Conservation (phyloP, 805 yeast species). For the Starmerella geochares region DNA sequence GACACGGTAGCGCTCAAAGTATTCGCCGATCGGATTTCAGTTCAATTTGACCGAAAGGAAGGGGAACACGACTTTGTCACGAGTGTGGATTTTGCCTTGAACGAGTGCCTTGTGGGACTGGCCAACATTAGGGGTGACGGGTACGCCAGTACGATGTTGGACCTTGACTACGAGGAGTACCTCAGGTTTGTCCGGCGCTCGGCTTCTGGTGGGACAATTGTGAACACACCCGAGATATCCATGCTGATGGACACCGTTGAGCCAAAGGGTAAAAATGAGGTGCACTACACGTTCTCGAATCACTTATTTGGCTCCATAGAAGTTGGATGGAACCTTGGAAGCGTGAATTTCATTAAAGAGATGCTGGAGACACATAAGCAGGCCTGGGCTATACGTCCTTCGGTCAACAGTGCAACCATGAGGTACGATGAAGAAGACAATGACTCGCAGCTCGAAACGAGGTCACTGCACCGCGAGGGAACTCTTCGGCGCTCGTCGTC, state of each 20-base stretch:
- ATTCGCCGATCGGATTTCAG: slow-evolving; percentile 26
- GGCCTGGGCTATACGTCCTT: slow-evolving; percentile 22
- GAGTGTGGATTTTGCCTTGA: slow-evolving; percentile 49
- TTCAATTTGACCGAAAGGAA: slow-evolving; percentile 26
- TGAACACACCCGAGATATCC: slow-evolving; percentile 64
- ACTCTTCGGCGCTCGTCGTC: neutral
- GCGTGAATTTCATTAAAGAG: slow-evolving; percentile 78
- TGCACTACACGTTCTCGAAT: slow-evolving; percentile 61
- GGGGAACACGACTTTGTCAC: slow-evolving; percentile 32
- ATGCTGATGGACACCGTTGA: slow-evolving; percentile 72
- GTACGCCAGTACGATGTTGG: slow-evolving; percentile 41
- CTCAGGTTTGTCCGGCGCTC: slow-evolving; percentile 41
- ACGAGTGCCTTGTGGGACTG: slow-evolving; percentile 56
- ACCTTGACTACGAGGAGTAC: slow-evolving; percentile 46
- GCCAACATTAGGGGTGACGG: slow-evolving; percentile 42
- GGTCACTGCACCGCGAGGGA: neutral
- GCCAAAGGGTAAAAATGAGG: slow-evolving; percentile 33
- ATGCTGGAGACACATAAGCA: slow-evolving; percentile 72
- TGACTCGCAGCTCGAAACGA: neutral
- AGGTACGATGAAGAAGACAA: neutral
- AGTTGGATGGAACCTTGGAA: slow-evolving; percentile 87
- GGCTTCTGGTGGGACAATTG: slow-evolving; percentile 70
- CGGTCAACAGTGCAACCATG: slow-evolving; percentile 1
- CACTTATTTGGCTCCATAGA: slow-evolving; percentile 84
- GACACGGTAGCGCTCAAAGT: slow-evolving; percentile 65